Base-by-base conservation (phyloP, 108 stramenopile genomes). In the Aurantiochytrium sp. region DNA sequence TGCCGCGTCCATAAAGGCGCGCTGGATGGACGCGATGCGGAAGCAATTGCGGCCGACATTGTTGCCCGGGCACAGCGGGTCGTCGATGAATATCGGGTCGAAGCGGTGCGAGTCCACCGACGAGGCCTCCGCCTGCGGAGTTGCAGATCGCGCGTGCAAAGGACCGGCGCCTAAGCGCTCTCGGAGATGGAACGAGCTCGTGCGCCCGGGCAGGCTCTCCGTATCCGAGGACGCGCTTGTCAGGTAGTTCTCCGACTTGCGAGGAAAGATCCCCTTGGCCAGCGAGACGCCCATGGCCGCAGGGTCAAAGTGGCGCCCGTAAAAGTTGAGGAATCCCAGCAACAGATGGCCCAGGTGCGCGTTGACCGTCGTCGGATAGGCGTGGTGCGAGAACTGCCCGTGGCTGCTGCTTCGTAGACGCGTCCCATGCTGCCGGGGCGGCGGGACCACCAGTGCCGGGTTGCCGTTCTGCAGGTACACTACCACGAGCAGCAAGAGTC, bases 31-130 rank as follows among this genome's bases (percentile, higher is more conserved):
- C 2, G 30, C 37, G 37, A 93, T 92, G 68, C 93, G 91, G 89
- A 92, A 93, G 87, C 91, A 92, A 48, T 92, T 93, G 36, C 92
- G 90, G 55, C 92, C 93, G 37, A 93, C 92, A 88, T 93, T 93
- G 90, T 93, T 93, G 68, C 90, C 88, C 10, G 90, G 55, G 55
- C 68, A 55, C 32, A 93, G 88, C 30, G 93, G 93, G 87, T 93
- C 93, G 85, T 93, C 93, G 52, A 93, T 90, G 89, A 92, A 92
- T 4, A 93, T 45, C 24, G 93, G 93, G 88, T 93, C 93, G 59
- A 91, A 93, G 55, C 85, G 65, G 27, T 52, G 65, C n/a, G 90
- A 85, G 45, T 88, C 54, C 4, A 68, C 22, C 21, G 87, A 87
- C 30, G 69, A 86, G 8, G 59, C 27, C 22, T 30, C 59, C 27